Conservation (phyloP, 2,329 filamentous ascomycete species). For the Aureobasidium sp. region DNA sequence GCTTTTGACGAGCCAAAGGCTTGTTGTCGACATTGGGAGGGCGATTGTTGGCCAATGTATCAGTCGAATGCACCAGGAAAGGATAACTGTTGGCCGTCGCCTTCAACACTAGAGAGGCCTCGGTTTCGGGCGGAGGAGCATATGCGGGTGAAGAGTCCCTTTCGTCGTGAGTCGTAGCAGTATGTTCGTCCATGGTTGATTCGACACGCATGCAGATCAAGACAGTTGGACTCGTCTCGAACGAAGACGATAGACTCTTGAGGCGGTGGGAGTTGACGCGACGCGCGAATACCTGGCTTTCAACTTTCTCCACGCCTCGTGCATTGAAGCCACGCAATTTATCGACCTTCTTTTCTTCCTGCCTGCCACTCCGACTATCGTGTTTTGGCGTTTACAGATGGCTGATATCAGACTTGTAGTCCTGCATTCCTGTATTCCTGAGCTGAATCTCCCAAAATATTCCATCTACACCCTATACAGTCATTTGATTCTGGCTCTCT, state of each 20-base stretch:
- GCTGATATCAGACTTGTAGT: too few relatives aligned
- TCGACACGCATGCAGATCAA: background rate
- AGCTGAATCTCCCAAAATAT: too few relatives aligned
- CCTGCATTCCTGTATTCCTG: too few relatives aligned
- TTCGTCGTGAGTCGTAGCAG: background rate
- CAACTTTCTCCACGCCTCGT: too few relatives aligned
- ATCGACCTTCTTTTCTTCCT: background rate
- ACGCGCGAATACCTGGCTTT: too few relatives aligned
- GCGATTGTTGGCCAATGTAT: conserved; percentile 49
- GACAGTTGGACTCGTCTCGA: background rate
- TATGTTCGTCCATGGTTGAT: conserved; percentile 8
- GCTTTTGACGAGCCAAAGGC: conserved; percentile 52
- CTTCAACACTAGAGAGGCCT: conserved; percentile 8
- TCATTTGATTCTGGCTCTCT: too few relatives aligned
- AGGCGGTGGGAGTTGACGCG: background rate
- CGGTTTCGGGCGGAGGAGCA: conserved; percentile 6
- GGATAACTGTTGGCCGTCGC: conserved; percentile 33
- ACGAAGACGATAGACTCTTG: background rate
- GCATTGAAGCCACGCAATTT: background rate
- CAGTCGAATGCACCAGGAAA: conserved; percentile 55
- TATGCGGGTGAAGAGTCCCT: background rate
- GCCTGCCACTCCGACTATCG: background rate
- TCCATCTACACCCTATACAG: too few relatives aligned
- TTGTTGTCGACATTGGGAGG: conserved; percentile 55
- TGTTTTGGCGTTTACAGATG: too few relatives aligned